phyloP scores from a whole-genome alignment of 2,329 filamentous ascomycete species.

The Trichoderma sp. region DNA sequence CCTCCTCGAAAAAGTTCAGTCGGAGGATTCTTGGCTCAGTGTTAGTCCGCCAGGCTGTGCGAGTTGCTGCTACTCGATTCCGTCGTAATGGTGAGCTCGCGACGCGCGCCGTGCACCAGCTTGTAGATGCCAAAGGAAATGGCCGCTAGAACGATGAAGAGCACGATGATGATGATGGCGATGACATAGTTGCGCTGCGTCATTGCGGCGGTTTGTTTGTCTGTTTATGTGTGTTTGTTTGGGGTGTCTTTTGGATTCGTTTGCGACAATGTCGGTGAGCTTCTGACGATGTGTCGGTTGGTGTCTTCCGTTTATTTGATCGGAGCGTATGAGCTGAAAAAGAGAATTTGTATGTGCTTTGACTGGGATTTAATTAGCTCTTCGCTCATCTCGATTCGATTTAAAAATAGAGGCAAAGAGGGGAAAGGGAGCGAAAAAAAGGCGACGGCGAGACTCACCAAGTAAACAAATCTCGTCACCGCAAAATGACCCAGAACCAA shows the following conservation, averaged over 20 bases:
- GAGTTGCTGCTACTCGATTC: constrained; percentile 30
- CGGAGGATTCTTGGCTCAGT: not conserved
- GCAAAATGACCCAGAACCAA: not conserved
- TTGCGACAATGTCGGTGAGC: not conserved
- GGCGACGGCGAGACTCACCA: not conserved
- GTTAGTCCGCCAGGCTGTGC: constrained; percentile 27
- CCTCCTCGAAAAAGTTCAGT: not conserved
- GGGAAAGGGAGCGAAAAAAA: not conserved
- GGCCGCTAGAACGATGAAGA: constrained; percentile 59
- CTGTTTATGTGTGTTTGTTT: not conserved
- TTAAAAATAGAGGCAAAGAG: not conserved
- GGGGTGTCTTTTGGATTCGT: not conserved
- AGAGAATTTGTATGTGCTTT: too few relatives aligned
- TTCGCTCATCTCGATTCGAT: not conserved
- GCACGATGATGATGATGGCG: constrained; percentile 64
- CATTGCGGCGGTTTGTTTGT: constrained; percentile 42
- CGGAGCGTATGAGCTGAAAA: not conserved
- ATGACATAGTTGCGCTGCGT: constrained; percentile 65
- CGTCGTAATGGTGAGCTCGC: constrained; percentile 40
- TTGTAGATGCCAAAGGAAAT: constrained; percentile 63
- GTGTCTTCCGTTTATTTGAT: not conserved
- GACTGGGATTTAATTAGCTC: not conserved
- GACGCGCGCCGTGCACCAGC: constrained; percentile 52
- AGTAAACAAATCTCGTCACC: constrained; percentile 8
- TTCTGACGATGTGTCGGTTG: not conserved